These are phyloP conservation scores for Starmerella vaccinii DNA, from an alignment of 805 yeast genomes.

Conservation along the genomic window DNA sequence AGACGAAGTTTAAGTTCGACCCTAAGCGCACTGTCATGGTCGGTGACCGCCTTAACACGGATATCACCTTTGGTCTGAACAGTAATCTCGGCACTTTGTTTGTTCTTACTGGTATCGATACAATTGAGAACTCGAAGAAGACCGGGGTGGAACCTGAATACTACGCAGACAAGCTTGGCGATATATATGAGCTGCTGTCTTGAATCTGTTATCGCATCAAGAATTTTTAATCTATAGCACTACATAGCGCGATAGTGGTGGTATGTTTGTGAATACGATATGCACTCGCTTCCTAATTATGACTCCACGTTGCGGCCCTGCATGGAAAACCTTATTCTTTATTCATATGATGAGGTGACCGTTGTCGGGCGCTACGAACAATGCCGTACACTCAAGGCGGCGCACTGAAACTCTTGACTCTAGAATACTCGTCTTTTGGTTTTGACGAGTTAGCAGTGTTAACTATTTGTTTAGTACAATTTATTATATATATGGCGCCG, in stretches of 20 bases:
- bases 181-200: constrained; percentile 46
- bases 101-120: constrained; percentile 87
- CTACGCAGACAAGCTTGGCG: constrained; percentile 67
- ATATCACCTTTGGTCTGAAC: constrained; percentile 79
- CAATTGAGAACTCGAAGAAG: constrained; percentile 39
- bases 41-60: constrained; percentile 92
- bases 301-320: neutral
- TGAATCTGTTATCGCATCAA: neutral
- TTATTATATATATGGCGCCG: no score
- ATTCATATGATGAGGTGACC: no score
- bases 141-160: constrained; percentile 47
- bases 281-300: no score
- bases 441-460: no score
- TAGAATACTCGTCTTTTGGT: no score
- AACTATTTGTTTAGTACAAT: no score
- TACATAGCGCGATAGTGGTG: no score
- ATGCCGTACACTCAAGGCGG: no score
- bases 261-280: no score
- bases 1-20: constrained; percentile 49
- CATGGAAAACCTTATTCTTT: neutral
- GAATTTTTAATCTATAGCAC: neutral
- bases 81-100: constrained; percentile 81
- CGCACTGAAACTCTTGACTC: no score
- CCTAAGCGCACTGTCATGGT: constrained; percentile 66
- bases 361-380: no score